These are phyloP conservation scores for Eustoma russellianum DNA, from an alignment of 257 asterid species.

Conservation along the genomic window DNA sequence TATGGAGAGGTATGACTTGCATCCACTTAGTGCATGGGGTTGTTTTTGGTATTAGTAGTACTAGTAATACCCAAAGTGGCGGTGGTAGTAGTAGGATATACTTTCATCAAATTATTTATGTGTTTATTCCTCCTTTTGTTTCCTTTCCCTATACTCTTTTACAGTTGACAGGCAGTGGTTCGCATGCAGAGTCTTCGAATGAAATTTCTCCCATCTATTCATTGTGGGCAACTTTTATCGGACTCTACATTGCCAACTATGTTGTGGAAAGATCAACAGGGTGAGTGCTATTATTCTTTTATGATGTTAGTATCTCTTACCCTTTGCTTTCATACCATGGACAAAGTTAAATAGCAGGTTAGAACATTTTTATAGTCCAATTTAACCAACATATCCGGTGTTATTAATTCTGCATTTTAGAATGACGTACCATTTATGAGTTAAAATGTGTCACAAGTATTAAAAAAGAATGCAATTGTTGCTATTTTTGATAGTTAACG, in stretches of 20 bases:
- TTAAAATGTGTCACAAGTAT: no score
- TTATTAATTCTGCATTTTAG: no score
- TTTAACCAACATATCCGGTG: no score
- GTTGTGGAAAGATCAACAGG: conserved; percentile 98
- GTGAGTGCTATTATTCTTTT: conserved; percentile 36
- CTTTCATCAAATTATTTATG: not conserved
- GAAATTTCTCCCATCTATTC: conserved; percentile 97
- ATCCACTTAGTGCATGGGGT: conserved; percentile 3
- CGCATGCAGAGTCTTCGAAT: conserved; percentile 76
- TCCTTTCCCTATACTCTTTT: conserved; percentile 19
- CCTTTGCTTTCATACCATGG: not conserved
- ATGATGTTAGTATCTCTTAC: not conserved
- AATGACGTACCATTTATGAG: no score
- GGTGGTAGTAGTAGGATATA: not conserved
- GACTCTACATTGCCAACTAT: conserved; percentile 97
- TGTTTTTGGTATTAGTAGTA: conserved; percentile 1
- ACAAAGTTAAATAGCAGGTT: not conserved
- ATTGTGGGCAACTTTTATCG: conserved; percentile 96
- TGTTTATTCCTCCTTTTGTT: conserved; percentile 18
- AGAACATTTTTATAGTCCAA: not conserved
- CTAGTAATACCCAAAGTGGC: not conserved
- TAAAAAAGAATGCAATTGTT: no score
- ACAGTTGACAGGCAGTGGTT: conserved; percentile 78
- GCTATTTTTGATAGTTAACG: no score
- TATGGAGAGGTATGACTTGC: conserved; percentile 77